Base-by-base conservation (phyloP, 164 flowering plant species). In the Euptelea pleiosperma region DNA sequence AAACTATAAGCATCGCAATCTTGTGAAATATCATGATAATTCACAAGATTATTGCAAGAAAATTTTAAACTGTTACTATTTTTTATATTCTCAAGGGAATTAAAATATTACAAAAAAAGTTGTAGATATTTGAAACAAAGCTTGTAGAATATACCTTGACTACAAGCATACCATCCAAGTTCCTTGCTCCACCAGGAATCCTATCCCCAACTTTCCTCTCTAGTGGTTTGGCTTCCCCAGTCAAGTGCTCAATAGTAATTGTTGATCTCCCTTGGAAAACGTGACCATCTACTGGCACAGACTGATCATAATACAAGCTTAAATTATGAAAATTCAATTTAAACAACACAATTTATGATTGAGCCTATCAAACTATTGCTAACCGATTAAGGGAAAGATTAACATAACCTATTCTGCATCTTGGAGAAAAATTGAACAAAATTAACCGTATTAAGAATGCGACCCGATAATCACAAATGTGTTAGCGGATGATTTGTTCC, bases 161-260 rank as follows among this genome's bases (percentile, higher is more conserved):
- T 62, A 93, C 77, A 79, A 93, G 77, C 88, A 92, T 82, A 36
- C 98, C 98, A 75, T 90, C 97, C 81, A 86, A 73, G 72, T 87
- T 93, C 70, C 96, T 79, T 35, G 99, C 99, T 54, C 99, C 99
- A 42, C 99, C 97, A 60, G 99, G 99, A 75, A 93, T 76, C 59
- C 76, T 75, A 69, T 93, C 95, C 55, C 96, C 97, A 62, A 73
- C 80, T 63, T 75, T 82, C 39, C 73, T 80, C 55, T 86, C 95
- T 29, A 86, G 16, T n/a, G 99, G 99, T 70, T 86, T 93, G 58
- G 89, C 82, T 79, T 93, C 99, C 16, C 97, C 97, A 51, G 99
- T 93, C 70, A 93, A 78, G 68, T 93, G 99, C 76, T 93, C 99
- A 61, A 82, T 74, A 1, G 97, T 88, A 60, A 93, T 76, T 50